phyloP scores from a whole-genome alignment of 345 rosid species.

The Populus tremula region DNA sequence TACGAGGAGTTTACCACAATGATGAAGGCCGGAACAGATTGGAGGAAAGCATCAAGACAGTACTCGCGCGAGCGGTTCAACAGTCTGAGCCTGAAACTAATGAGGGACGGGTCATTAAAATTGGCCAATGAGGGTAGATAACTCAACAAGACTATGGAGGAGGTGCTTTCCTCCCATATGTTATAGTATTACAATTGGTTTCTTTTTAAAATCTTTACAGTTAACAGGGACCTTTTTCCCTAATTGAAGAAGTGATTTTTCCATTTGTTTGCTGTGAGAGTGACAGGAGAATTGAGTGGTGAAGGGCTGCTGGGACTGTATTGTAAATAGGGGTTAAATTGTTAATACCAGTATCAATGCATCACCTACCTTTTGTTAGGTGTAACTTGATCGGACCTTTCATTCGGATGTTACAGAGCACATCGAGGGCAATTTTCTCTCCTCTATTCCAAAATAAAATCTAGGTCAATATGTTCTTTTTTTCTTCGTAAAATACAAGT shows the following conservation, averaged over 20 bases:
- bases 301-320: background rate
- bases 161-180: background rate
- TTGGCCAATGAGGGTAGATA: conserved; percentile 29
- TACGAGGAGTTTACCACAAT: conserved; percentile 29
- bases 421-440: background rate
- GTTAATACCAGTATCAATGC: background rate
- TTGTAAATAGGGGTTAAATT: background rate
- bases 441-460: background rate
- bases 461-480: background rate
- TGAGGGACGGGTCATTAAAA: conserved; percentile 30
- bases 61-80: conserved; percentile 33
- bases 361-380: background rate
- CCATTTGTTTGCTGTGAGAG: conserved; percentile 14
- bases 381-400: too few species aligned
- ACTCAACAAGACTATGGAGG: conserved; percentile 10
- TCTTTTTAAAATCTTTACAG: background rate
- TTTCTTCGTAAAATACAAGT: background rate
- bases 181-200: background rate
- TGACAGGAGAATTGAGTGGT: conserved; percentile 6
- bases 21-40: conserved; percentile 40
- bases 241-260: conserved; percentile 4
- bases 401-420: background rate
- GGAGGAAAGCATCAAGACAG: conserved; percentile 39
- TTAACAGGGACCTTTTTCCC: conserved; percentile 21
- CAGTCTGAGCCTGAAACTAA: conserved; percentile 26